Percentiles rank a stretch among this genome's conserved stretches.
These are phyloP conservation scores for Cystofilobasidium ferigula DNA, from an alignment of 768 basidiomycete species.

Conservation along the genomic window DNA sequence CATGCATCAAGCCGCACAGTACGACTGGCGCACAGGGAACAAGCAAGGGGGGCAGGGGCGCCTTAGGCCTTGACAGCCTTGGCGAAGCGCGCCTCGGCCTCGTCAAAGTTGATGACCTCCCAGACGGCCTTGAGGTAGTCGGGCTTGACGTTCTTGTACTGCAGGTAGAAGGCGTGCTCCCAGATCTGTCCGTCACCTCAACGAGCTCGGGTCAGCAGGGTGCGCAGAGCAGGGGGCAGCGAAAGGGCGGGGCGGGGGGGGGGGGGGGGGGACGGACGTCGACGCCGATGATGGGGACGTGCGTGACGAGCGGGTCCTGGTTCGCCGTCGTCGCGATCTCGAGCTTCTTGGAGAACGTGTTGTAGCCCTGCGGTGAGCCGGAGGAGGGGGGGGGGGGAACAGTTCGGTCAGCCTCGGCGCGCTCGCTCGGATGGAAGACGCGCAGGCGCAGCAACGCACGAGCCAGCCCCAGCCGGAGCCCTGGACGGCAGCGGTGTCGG, in stretches of 20 bases:
- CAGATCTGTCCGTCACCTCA: too few species aligned
- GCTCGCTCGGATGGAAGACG: neutral
- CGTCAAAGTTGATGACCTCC: slow-evolving; percentile 91
- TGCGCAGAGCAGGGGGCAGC: slow-evolving; percentile 45
- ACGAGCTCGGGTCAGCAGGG: too few species aligned
- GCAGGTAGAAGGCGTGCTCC: slow-evolving; percentile 57
- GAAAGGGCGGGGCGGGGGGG: slow-evolving; percentile 43
- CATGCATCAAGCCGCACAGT: too few species aligned
- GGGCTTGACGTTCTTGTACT: slow-evolving; percentile 88
- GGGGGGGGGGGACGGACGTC: slow-evolving; percentile 56
- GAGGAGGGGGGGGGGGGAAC: neutral
- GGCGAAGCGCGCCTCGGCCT: slow-evolving; percentile 62
- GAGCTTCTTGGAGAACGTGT: slow-evolving; percentile 55
- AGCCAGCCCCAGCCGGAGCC: slow-evolving; percentile 97
- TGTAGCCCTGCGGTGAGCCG: slow-evolving; percentile 50
- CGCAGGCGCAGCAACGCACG: slow-evolving; percentile 45
- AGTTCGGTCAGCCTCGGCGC: neutral
- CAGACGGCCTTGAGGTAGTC: slow-evolving; percentile 75
- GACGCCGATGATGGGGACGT: slow-evolving; percentile 75
- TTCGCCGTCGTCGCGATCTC: slow-evolving; percentile 89
- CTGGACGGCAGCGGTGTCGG: slow-evolving; percentile 72
- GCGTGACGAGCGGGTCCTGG: slow-evolving; percentile 82
- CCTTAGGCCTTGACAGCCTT: slow-evolving; percentile 1
- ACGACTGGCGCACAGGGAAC: too few species aligned
- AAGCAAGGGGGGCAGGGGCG: too few species aligned